Conservation (phyloP, 2,329 filamentous ascomycete genomes). For the Fusarium solani-melongenae region DNA sequence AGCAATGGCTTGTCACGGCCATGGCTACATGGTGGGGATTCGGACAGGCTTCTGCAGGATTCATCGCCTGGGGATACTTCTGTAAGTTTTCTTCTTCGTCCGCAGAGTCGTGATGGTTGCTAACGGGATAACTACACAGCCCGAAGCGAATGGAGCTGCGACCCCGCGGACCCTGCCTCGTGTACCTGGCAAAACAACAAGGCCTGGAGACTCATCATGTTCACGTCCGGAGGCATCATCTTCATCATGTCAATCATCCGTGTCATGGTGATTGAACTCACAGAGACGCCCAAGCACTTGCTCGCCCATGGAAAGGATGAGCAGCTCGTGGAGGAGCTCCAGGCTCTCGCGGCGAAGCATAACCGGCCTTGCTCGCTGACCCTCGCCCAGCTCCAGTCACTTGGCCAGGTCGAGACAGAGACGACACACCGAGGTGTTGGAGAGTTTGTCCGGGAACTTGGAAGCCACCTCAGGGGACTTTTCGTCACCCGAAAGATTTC, state of each 20-base stretch:
- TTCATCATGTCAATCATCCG: slow-evolving; percentile 63
- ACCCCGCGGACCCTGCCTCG: background rate
- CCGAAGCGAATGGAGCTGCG: slow-evolving; percentile 1
- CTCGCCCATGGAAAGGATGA: slow-evolving; percentile 64
- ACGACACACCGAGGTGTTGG: background rate
- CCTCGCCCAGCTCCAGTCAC: background rate
- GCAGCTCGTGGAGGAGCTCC: slow-evolving; percentile 58
- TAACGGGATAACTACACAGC: background rate
- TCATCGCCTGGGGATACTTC: slow-evolving; percentile 62
- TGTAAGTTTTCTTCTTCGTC: background rate
- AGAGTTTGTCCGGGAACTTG: slow-evolving; percentile 47
- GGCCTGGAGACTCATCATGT: slow-evolving; percentile 64
- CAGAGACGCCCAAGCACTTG: slow-evolving; percentile 71
- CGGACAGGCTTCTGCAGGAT: slow-evolving; percentile 59
- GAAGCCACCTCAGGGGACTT: slow-evolving; percentile 59
- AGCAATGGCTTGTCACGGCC: slow-evolving; percentile 73
- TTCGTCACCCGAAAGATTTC: slow-evolving; percentile 68
- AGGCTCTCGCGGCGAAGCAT: slow-evolving; percentile 52
- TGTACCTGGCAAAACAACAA: slow-evolving; percentile 59
- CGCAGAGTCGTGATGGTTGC: background rate
- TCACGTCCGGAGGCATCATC: slow-evolving; percentile 58
- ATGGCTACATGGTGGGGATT: slow-evolving; percentile 66
- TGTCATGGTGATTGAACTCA: slow-evolving; percentile 63
- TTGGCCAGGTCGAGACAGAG: background rate
- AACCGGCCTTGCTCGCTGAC: slow-evolving; percentile 55